Evolutionary conservation across 2,329 filamentous ascomycete species (phyloP).

Genomic region (Colletotrichum lentis): DNA sequence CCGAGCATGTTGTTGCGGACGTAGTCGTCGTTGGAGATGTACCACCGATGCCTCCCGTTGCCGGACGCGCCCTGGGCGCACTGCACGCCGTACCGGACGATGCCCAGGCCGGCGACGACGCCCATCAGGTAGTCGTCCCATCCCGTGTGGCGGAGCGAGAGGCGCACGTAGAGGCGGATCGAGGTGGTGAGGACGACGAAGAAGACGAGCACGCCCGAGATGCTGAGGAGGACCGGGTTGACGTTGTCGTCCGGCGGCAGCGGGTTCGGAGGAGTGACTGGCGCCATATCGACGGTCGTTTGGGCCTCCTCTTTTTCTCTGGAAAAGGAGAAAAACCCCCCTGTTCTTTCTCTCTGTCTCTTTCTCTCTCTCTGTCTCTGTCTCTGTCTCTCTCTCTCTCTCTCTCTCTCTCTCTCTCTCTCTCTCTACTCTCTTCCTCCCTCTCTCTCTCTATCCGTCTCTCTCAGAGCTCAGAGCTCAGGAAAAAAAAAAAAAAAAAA

Average conservation of each 20-base stretch:
- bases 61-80: conserved; percentile 47
- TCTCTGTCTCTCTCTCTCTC: too few species aligned
- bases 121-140: conserved; percentile 52
- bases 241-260: conserved; percentile 50
- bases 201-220: conserved; percentile 46
- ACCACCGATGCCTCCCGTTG: conserved; percentile 52
- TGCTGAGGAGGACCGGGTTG: conserved; percentile 45
- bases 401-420: too few species aligned
- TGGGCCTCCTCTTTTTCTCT: not conserved
- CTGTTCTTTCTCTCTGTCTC: too few species aligned
- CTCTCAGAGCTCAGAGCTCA: too few species aligned
- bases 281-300: conserved; percentile 13
- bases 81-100: conserved; percentile 46
- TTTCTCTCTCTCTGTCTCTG: too few species aligned
- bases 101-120: conserved; percentile 44
- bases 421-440: too few species aligned
- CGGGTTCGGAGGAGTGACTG: conserved; percentile 44
- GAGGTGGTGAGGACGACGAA: conserved; percentile 46
- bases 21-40: conserved; percentile 46
- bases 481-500: too few species aligned
- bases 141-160: conserved; percentile 43
- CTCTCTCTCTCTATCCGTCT: too few species aligned
- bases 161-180: conserved; percentile 47
- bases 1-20: conserved; percentile 49
- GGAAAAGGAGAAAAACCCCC: not conserved